These are phyloP conservation scores for Kwoniella dejecticola DNA, from an alignment of 768 basidiomycete genomes.

Conservation along the genomic window DNA sequence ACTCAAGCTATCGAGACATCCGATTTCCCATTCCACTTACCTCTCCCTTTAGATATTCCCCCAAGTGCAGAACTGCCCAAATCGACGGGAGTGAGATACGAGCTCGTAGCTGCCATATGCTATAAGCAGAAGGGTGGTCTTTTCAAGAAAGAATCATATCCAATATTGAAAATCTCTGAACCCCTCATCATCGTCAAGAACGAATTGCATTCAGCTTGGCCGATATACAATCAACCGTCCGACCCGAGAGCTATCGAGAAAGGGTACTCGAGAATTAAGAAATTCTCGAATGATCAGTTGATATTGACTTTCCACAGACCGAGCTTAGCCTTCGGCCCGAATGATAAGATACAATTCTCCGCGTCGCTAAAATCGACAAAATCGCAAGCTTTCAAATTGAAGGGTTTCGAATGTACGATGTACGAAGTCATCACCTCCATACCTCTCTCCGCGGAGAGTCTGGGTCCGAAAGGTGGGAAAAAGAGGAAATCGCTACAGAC, in stretches of 20 bases:
- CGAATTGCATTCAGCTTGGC: constrained; percentile 91
- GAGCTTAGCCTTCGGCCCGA: constrained; percentile 80
- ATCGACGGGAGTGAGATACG: constrained; percentile 82
- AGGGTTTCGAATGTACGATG: constrained; percentile 79
- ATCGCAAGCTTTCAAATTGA: constrained; percentile 69
- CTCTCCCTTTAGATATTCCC: constrained; percentile 88
- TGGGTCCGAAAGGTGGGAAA: constrained; percentile 35
- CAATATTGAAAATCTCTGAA: constrained; percentile 68
- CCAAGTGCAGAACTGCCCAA: constrained; percentile 73
- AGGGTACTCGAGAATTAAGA: constrained; percentile 37
- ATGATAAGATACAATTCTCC: constrained; percentile 72
- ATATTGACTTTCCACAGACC: constrained; percentile 74
- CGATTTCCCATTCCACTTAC: constrained; percentile 85
- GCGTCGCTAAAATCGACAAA: constrained; percentile 74
- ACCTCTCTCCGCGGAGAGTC: constrained; percentile 60
- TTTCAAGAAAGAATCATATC: constrained; percentile 75
- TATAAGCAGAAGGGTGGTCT: constrained; percentile 83
- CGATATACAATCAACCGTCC: constrained; percentile 61
- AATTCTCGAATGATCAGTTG: constrained; percentile 67
- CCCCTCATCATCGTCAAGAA: constrained; percentile 87
- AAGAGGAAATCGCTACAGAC: constrained; percentile 54
- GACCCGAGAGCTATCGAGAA: neutral
- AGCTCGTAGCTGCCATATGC: constrained; percentile 83
- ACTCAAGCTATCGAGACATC: constrained; percentile 69
- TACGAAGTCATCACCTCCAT: constrained; percentile 76